These are phyloP conservation scores for Neurospora intermedia DNA, from an alignment of 495 filamentous ascomycete genomes.

Conservation along the genomic window DNA sequence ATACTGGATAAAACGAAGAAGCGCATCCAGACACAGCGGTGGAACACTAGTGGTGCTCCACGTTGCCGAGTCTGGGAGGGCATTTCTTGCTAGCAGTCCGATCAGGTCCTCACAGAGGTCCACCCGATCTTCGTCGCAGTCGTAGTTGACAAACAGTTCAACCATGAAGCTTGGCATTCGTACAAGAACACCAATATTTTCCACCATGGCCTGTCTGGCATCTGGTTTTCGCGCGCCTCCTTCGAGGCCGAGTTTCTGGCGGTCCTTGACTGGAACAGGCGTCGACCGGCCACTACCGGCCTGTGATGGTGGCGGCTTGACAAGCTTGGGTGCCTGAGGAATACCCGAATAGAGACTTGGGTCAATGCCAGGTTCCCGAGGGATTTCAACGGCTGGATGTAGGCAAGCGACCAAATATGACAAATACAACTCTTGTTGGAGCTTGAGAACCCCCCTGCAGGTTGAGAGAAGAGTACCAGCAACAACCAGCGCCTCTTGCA, in stretches of 20 bases:
- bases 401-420: slow-evolving; percentile 91
- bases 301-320: slow-evolving; percentile 72
- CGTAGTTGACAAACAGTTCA: slow-evolving; percentile 95
- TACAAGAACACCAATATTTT: slow-evolving; percentile 82
- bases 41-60: slow-evolving; percentile 99
- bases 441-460: slow-evolving; percentile 81
- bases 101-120: slow-evolving; percentile 95
- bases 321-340: slow-evolving; percentile 76
- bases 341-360: slow-evolving; percentile 89
- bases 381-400: slow-evolving; percentile 86
- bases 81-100: slow-evolving; percentile 82
- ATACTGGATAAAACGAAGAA: slow-evolving; percentile 83
- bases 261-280: slow-evolving; percentile 85
- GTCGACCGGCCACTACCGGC: slow-evolving; percentile 74
- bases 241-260: slow-evolving; percentile 87
- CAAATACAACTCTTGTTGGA: slow-evolving; percentile 94
- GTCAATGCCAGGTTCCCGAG: slow-evolving; percentile 79
- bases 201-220: slow-evolving; percentile 95
- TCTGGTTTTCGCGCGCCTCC: slow-evolving; percentile 87
- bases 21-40: slow-evolving; percentile 83
- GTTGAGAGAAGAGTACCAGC: slow-evolving; percentile 84
- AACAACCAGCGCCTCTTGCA: slow-evolving; percentile 86
- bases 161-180: slow-evolving; percentile 90
- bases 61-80: slow-evolving; percentile 92
- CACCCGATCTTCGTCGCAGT: slow-evolving; percentile 85